A percentile compares a stretch with the other conserved stretches of the same genome.
Conservation (phyloP, 2,329 filamentous ascomycete species). For the Sporothrix schenckii region DNA sequence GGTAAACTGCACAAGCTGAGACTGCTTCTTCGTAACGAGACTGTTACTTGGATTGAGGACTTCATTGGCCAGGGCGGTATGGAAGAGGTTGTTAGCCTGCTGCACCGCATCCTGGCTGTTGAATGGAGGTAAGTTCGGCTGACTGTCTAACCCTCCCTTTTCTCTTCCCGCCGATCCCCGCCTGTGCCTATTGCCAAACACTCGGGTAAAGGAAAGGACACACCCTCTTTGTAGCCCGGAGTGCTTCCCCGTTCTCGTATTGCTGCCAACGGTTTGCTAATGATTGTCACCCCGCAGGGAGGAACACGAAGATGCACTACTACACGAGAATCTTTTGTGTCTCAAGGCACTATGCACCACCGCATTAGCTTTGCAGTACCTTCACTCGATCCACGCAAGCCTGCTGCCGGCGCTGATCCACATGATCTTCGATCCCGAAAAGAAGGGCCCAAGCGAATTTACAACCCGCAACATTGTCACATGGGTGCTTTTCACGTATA, state of each 20-base stretch:
- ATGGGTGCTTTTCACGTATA: slow-evolving; percentile 84
- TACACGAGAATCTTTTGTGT: slow-evolving; percentile 90
- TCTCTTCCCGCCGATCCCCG: slow-evolving; percentile 2
- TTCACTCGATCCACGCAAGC: slow-evolving; percentile 75
- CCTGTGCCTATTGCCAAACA: neutral
- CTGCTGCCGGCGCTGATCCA: slow-evolving; percentile 83
- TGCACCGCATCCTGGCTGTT: slow-evolving; percentile 90
- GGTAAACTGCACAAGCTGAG: slow-evolving; percentile 92
- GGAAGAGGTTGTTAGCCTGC: slow-evolving; percentile 81
- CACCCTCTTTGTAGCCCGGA: neutral
- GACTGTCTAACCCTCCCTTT: neutral
- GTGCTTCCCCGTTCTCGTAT: neutral
- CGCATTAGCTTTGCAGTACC: slow-evolving; percentile 77
- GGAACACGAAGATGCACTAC: slow-evolving; percentile 89
- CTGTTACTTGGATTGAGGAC: slow-evolving; percentile 89
- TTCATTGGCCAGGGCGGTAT: slow-evolving; percentile 91
- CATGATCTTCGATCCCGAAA: slow-evolving; percentile 96
- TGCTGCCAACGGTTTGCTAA: neutral
- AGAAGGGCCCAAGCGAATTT: slow-evolving; percentile 96
- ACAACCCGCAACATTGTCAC: slow-evolving; percentile 89
- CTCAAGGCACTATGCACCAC: slow-evolving; percentile 95
- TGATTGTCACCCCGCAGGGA: slow-evolving; percentile 58
- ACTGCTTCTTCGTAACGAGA: slow-evolving; percentile 87
- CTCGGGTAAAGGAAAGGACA: neutral
- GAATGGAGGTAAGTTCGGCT: slow-evolving; percentile 78